phyloP scores from a whole-genome alignment of 2,329 filamentous ascomycete genomes.

The Colletotrichum sp. region DNA sequence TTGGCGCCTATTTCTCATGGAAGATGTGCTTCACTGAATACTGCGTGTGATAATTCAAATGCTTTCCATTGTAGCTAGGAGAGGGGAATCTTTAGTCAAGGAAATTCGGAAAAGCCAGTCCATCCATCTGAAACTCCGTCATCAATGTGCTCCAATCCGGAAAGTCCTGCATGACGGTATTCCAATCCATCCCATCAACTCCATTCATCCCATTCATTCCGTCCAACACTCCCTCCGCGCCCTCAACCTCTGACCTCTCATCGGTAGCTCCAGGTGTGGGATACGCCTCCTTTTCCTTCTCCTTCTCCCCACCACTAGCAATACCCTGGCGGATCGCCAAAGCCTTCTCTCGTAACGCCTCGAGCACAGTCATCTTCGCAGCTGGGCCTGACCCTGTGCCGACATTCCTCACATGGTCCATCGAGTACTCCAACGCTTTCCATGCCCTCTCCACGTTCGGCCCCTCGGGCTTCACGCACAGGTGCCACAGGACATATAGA shows the following conservation, averaged over 20 bases:
- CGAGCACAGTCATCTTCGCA: conserved; percentile 35
- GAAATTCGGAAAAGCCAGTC: conserved; percentile 25
- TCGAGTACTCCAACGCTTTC: conserved; percentile 24
- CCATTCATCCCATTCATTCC: background rate
- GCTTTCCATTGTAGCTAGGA: background rate
- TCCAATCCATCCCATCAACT: conserved; percentile 6
- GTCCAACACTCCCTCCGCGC: background rate
- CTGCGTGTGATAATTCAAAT: background rate
- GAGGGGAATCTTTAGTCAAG: background rate
- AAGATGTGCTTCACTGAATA: background rate
- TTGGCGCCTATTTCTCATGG: too few species aligned
- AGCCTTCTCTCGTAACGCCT: conserved; percentile 34
- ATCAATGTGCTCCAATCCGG: conserved; percentile 33
- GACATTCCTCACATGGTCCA: background rate
- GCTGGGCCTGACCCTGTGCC: conserved; percentile 22
- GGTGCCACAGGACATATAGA: conserved; percentile 47
- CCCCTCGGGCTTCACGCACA: conserved; percentile 42
- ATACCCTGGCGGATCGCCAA: conserved; percentile 22
- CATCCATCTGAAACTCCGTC: conserved; percentile 32
- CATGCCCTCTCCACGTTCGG: conserved; percentile 36
- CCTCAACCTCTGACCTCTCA: background rate
- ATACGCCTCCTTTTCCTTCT: background rate
- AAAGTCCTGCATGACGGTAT: conserved; percentile 15
- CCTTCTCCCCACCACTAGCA: background rate
- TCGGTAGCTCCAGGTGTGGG: background rate